Percentiles rank a stretch among this genome's conserved stretches.
Conservation (phyloP, 1,284 basidiomycete genomes). For the Pascua sp. region DNA sequence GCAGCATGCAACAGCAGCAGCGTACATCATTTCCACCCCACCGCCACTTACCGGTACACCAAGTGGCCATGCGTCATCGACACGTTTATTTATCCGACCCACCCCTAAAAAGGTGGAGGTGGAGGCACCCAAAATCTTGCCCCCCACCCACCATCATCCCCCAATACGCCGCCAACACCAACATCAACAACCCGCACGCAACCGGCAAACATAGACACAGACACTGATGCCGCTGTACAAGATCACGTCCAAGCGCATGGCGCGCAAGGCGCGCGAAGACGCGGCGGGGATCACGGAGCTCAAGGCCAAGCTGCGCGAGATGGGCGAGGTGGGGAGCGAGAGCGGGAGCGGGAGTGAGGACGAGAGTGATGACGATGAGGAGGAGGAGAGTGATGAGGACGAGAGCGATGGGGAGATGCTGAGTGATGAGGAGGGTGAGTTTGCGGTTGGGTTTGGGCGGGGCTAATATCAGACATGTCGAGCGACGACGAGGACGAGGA, state of each 20-base stretch:
- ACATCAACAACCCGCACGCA: not conserved
- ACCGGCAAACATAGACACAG: too few relatives aligned
- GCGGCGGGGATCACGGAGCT: slow-evolving; percentile 63
- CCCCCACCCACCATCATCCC: not conserved
- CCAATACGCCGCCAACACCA: not conserved
- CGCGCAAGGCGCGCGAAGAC: slow-evolving; percentile 62
- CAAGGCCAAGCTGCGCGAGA: slow-evolving; percentile 4
- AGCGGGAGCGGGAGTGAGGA: slow-evolving; percentile 14
- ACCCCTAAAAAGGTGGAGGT: too few relatives aligned
- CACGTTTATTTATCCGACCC: too few relatives aligned
- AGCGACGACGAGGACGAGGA: slow-evolving; percentile 34
- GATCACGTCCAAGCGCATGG: slow-evolving; percentile 66
- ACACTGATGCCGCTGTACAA: slow-evolving; percentile 63
- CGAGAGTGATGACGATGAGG: slow-evolving; percentile 11
- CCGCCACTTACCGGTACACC: too few relatives aligned
- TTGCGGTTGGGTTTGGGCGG: slow-evolving; percentile 2
- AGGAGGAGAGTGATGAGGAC: slow-evolving; percentile 30
- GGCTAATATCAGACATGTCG: too few relatives aligned
- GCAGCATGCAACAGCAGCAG: too few relatives aligned
- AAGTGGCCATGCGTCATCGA: too few relatives aligned
- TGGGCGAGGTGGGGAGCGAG: slow-evolving; percentile 60
- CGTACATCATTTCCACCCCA: too few relatives aligned
- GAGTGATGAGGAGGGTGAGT: slow-evolving; percentile 20
- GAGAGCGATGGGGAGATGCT: slow-evolving; percentile 33
- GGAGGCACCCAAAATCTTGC: too few relatives aligned